Evolutionary conservation across 78 protist species (phyloP).

Genomic region (Dictyostelium purpureum): DNA sequence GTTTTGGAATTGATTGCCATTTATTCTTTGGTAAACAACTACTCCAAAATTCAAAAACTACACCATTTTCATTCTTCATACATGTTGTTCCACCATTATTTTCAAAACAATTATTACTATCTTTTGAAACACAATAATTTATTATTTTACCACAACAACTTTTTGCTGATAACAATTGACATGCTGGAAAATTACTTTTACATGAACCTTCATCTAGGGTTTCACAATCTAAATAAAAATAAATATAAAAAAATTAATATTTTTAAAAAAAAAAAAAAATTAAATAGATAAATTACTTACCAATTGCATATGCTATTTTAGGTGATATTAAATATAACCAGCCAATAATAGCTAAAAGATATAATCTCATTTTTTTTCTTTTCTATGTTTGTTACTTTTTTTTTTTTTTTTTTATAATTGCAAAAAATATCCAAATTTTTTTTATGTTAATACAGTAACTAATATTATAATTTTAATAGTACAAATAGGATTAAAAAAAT

Average conservation of each 20-base stretch:
- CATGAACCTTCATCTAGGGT: slow-evolving; percentile 3
- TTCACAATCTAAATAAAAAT: neutral
- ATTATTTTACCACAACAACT: slow-evolving; percentile 31
- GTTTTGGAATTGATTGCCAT: no score
- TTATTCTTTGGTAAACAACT: slow-evolving; percentile 12
- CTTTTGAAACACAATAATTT: neutral
- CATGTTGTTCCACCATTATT: neutral
- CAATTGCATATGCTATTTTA: no score
- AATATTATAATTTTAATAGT: no score
- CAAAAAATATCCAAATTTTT: no score
- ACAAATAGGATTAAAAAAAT: no score
- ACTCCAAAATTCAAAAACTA: slow-evolving; percentile 46
- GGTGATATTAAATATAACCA: no score
- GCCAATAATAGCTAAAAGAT: no score
- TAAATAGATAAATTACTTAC: neutral
- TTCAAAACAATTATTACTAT: neutral
- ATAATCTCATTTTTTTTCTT: no score
- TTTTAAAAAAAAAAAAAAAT: no score
- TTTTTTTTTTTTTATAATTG: no score
- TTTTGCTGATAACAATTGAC: neutral
- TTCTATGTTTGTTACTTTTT: no score
- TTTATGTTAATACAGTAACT: no score
- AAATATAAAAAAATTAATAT: neutral
- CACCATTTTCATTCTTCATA: neutral
- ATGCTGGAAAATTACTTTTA: slow-evolving; percentile 1